Percentiles rank a stretch among this genome's conserved stretches.
Conservation (phyloP, 1,284 basidiomycete genomes). For the Erythrobasidium hasegawianum region DNA sequence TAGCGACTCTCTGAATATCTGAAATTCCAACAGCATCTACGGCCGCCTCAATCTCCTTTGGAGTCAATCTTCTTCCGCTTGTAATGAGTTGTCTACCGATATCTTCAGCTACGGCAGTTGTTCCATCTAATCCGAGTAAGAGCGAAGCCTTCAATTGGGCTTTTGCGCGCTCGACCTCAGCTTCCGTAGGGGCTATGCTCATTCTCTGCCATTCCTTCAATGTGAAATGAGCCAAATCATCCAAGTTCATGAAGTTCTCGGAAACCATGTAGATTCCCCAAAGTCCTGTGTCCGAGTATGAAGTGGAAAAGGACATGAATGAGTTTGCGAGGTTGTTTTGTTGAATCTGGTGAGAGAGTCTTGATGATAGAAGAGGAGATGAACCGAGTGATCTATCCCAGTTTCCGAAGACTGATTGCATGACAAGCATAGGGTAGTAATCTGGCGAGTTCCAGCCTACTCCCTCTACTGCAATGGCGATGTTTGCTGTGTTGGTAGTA, state of each 20-base stretch:
- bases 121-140: slow-evolving; percentile 85
- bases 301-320: slow-evolving; percentile 99
- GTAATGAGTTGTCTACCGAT: slow-evolving; percentile 96
- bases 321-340: slow-evolving; percentile 96
- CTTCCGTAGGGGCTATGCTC: slow-evolving; percentile 75
- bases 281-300: slow-evolving; percentile 98
- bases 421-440: slow-evolving; percentile 99
- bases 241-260: slow-evolving; percentile 77
- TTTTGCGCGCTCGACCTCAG: slow-evolving; percentile 95
- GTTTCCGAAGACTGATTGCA: slow-evolving; percentile 98
- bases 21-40: slow-evolving; percentile 81
- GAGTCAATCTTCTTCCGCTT: slow-evolving; percentile 77
- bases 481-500: slow-evolving; percentile 78
- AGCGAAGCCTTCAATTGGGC: slow-evolving; percentile 94
- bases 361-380: slow-evolving; percentile 81
- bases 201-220: slow-evolving; percentile 96
- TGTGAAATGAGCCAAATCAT: slow-evolving; percentile 92
- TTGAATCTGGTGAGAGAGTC: slow-evolving; percentile 86
- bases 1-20: slow-evolving; percentile 92
- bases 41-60: slow-evolving; percentile 87
- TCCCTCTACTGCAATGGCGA: slow-evolving; percentile 96
- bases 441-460: slow-evolving; percentile 97
- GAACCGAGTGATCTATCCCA: slow-evolving; percentile 98
- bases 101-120: slow-evolving; percentile 95
- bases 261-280: slow-evolving; percentile 95